Conservation (phyloP, 306 rosid genomes). For the Malus domestica region ASM211411v1 NC_041800.1:12494501-12495000, state of each 20-base stretch:
- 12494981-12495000: too few relatives aligned
- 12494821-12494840: too few relatives aligned
- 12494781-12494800: background rate
- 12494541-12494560: background rate
- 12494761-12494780: background rate
- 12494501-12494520: background rate
- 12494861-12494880: too few relatives aligned
- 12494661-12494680: slow-evolving; percentile 98
- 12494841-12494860: too few relatives aligned
- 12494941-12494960: background rate
- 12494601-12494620: background rate
- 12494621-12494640: slow-evolving; percentile 83
- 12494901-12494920: background rate
- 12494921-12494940: background rate
- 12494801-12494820: too few relatives aligned
- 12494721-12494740: slow-evolving; percentile 94
- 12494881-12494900: too few relatives aligned
- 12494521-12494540: background rate
- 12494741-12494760: background rate
- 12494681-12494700: slow-evolving; percentile 95
- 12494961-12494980: too few relatives aligned
- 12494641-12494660: slow-evolving; percentile 78
- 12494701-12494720: slow-evolving; percentile 73
- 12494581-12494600: background rate
- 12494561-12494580: background rate